phyloP scores from a whole-genome alignment of 1,139 yeast species.

The Kodamaea anthophila region DNA sequence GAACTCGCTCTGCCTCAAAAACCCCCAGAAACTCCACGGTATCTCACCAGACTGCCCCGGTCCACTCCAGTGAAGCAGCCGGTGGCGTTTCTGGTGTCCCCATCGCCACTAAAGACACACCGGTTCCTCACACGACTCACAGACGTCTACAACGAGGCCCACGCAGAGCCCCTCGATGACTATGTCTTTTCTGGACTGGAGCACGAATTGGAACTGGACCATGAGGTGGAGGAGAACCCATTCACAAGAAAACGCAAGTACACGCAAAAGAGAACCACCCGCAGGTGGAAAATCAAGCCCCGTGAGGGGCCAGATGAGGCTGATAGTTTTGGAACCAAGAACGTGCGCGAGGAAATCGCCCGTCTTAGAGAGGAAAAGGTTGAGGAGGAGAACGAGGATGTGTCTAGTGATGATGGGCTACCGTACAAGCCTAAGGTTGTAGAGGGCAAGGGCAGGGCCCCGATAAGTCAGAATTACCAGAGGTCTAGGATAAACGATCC shows the following conservation, averaged over 20 bases:
- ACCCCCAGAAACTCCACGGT: constrained; percentile 27
- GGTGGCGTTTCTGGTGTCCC: constrained; percentile 33
- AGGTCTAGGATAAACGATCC: constrained; percentile 41
- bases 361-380: constrained; percentile 22
- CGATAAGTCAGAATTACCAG: constrained; percentile 35
- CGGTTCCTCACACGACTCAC: constrained; percentile 30
- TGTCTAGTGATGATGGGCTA: constrained; percentile 20
- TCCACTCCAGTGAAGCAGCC: constrained; percentile 9
- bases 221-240: constrained; percentile 9
- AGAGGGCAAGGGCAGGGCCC: constrained; percentile 23
- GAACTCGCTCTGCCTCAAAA: constrained; percentile 1
- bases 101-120: constrained; percentile 40
- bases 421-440: constrained; percentile 11
- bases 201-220: constrained; percentile 15
- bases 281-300: constrained; percentile 54
- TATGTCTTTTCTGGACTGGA: constrained; percentile 8
- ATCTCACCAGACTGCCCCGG: constrained; percentile 22
- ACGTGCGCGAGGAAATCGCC: constrained; percentile 38
- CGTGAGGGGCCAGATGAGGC: constrained; percentile 23
- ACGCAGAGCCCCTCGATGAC: constrained; percentile 9
- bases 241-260: constrained; percentile 24
- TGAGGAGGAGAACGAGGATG: constrained; percentile 14
- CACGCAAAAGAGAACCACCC: constrained; percentile 59
- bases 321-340: constrained; percentile 20
- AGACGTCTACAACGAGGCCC: constrained; percentile 26